phyloP scores from a whole-genome alignment of 2,329 filamentous ascomycete genomes.

The Penicillium sp. region DNA sequence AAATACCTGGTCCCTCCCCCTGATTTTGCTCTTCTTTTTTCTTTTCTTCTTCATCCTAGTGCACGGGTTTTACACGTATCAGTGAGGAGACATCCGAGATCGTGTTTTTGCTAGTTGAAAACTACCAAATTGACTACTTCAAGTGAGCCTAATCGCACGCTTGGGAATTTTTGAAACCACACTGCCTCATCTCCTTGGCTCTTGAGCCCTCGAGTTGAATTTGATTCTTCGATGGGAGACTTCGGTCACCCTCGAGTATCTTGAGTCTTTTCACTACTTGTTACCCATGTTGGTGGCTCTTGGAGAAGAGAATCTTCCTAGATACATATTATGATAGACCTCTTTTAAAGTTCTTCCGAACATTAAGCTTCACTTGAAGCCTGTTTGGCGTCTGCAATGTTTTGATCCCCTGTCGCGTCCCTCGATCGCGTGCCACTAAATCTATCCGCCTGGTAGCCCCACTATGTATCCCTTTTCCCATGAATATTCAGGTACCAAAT shows the following conservation, averaged over 20 bases:
- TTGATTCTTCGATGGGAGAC: conserved; percentile 9
- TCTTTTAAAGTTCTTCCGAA: too few relatives aligned
- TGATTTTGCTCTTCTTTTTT: conserved; percentile 31
- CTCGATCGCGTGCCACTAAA: too few relatives aligned
- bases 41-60: conserved; percentile 44
- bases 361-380: too few relatives aligned
- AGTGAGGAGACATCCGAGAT: conserved; percentile 87
- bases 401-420: too few relatives aligned
- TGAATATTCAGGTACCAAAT: too few relatives aligned
- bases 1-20: conserved; percentile 14
- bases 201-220: conserved; percentile 18
- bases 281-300: conserved; percentile 37
- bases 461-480: too few relatives aligned
- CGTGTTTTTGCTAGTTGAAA: conserved; percentile 90
- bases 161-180: conserved; percentile 75
- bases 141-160: conserved; percentile 64
- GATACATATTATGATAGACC: too few relatives aligned
- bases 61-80: conserved; percentile 75
- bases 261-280: conserved; percentile 42
- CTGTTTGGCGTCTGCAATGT: too few relatives aligned
- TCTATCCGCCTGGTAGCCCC: too few relatives aligned
- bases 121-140: conserved; percentile 76
- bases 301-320: conserved; percentile 17
- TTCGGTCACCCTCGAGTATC: conserved; percentile 2
- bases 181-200: conserved; percentile 28